Evolutionary conservation across 768 basidiomycete genomes (phyloP).

Genomic region (Trametes elegans): DNA sequence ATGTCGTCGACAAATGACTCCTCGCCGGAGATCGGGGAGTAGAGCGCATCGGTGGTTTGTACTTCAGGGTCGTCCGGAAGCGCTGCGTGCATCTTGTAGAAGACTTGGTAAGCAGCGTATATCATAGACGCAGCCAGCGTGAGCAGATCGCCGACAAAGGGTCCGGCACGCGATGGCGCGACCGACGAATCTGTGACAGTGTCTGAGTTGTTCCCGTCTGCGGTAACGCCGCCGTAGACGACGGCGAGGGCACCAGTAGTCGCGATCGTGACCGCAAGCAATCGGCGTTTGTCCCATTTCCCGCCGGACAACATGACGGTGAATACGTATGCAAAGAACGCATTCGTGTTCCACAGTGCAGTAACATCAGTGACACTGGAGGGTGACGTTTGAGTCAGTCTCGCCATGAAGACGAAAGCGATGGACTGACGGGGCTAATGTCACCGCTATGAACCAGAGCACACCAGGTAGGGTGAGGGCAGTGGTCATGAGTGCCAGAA

Average conservation of each 20-base stretch:
- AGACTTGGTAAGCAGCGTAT: slow-evolving; percentile 79
- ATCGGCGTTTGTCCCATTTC: slow-evolving; percentile 59
- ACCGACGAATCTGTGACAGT: slow-evolving; percentile 7
- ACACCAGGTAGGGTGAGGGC: slow-evolving; percentile 64
- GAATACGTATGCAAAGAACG: slow-evolving; percentile 89
- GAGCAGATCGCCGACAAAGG: slow-evolving; percentile 70
- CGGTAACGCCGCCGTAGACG: slow-evolving; percentile 64
- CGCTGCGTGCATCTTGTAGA: slow-evolving; percentile 80
- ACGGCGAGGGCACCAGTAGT: slow-evolving; percentile 78
- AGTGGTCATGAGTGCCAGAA: slow-evolving; percentile 40
- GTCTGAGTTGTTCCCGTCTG: slow-evolving; percentile 4
- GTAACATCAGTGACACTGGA: slow-evolving; percentile 80
- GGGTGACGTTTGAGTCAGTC: neutral
- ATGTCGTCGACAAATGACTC: slow-evolving; percentile 25
- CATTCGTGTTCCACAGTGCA: slow-evolving; percentile 79
- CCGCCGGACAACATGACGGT: slow-evolving; percentile 67
- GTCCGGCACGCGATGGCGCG: slow-evolving; percentile 36
- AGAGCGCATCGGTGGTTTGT: slow-evolving; percentile 39
- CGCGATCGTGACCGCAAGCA: slow-evolving; percentile 76
- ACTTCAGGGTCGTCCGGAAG: slow-evolving; percentile 63
- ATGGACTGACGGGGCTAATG: slow-evolving; percentile 64
- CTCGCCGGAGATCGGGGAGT: slow-evolving; percentile 44
- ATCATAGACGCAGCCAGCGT: slow-evolving; percentile 69
- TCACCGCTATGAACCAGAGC: slow-evolving; percentile 74
- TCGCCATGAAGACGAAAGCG: neutral